Percentiles rank a stretch among this genome's conserved stretches.
These are phyloP conservation scores for Naematelia aurantialba DNA, from an alignment of 768 basidiomycete species.

Conservation along the genomic window DNA sequence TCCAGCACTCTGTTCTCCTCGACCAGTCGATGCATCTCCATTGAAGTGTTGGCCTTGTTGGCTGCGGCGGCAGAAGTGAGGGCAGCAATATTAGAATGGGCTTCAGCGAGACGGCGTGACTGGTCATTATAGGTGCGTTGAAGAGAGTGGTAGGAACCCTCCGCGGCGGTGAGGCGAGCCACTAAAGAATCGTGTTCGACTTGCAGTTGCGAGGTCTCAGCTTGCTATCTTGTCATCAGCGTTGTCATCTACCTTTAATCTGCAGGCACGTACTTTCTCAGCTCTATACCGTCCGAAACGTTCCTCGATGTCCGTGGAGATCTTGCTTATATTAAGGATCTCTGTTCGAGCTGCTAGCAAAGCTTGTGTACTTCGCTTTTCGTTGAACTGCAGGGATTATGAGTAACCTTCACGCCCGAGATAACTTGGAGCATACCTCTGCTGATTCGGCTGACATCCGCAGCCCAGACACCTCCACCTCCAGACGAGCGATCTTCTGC, in stretches of 20 bases:
- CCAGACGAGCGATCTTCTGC: constrained; percentile 59
- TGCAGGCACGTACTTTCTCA: constrained; percentile 54
- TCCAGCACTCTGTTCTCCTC: constrained; percentile 81
- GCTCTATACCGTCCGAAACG: constrained; percentile 80
- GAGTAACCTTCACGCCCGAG: neutral
- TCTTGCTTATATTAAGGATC: constrained; percentile 64
- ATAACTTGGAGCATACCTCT: constrained; percentile 55
- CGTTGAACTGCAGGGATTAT: constrained; percentile 89
- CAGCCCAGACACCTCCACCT: constrained; percentile 40
- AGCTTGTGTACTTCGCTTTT: constrained; percentile 78
- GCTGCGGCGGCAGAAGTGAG: constrained; percentile 75
- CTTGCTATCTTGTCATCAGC: constrained; percentile 41
- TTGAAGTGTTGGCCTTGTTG: constrained; percentile 75
- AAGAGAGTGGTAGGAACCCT: constrained; percentile 67
- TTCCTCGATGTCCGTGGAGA: constrained; percentile 69
- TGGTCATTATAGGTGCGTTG: constrained; percentile 70
- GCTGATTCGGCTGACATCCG: constrained; percentile 64
- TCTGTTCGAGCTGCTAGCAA: constrained; percentile 72
- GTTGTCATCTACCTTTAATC: neutral
- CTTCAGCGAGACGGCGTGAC: constrained; percentile 69
- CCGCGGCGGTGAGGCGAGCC: constrained; percentile 64
- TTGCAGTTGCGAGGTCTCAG: constrained; percentile 71
- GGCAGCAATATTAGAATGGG: constrained; percentile 69
- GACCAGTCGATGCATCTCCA: constrained; percentile 68
- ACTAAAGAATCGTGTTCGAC: constrained; percentile 68